A percentile compares a stretch with the other conserved stretches of the same genome.
phyloP scores from a whole-genome alignment of 148 eudicot genomes.

The Polygonum maritimum region DNA sequence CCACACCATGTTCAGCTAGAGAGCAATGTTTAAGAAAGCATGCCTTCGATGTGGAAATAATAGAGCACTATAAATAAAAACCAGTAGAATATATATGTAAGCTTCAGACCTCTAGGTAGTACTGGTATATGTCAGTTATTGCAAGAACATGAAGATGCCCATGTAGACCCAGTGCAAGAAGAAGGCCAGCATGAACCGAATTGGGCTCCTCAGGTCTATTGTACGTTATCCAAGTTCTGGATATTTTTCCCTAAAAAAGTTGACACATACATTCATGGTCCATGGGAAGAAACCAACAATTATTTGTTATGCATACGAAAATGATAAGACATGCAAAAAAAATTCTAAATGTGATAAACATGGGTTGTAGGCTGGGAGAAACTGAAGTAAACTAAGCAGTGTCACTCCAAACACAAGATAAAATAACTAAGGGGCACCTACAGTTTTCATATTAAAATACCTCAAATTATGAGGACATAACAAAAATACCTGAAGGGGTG shows the following conservation, averaged over 20 bases:
- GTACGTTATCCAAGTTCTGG: slow-evolving; percentile 95
- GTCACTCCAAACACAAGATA: background rate
- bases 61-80: background rate
- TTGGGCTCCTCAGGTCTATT: slow-evolving; percentile 88
- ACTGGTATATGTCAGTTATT: slow-evolving; percentile 75
- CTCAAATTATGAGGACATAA: background rate
- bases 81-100: background rate
- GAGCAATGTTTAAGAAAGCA: slow-evolving; percentile 3
- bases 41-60: background rate
- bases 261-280: background rate
- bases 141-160: slow-evolving; percentile 73
- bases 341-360: background rate
- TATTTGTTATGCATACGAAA: background rate
- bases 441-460: background rate
- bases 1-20: background rate
- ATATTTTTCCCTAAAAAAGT: slow-evolving; percentile 68
- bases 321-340: background rate
- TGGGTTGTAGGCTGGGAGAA: background rate
- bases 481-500: slow-evolving; percentile 58
- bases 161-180: slow-evolving; percentile 89
- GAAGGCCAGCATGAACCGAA: slow-evolving; percentile 87
- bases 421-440: background rate
- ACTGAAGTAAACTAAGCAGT: background rate
- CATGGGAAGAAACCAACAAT: background rate
- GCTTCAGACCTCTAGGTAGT: slow-evolving; percentile 56